Conservation (phyloP, 257 asterid species). For the Penstemon eatonii region DNA sequence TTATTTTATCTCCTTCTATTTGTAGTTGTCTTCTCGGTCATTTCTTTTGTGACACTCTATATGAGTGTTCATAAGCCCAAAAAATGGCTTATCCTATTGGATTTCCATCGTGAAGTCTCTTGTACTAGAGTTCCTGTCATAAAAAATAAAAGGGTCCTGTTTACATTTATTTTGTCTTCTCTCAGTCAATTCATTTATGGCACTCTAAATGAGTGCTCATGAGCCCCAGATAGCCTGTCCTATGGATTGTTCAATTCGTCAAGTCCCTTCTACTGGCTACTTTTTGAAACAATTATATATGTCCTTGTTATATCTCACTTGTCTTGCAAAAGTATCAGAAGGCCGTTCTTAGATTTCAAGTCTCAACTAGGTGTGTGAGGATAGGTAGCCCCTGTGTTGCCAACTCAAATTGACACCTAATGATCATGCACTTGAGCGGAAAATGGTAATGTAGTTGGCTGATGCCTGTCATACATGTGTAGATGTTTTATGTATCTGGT, state of each 20-base stretch:
- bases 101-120: neutral
- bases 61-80: neutral
- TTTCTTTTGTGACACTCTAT: neutral
- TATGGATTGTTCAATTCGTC: neutral
- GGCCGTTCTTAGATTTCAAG: neutral
- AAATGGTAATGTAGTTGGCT: neutral
- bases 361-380: neutral
- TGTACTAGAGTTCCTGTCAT: neutral
- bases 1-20: neutral
- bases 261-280: neutral
- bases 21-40: neutral
- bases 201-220: conserved; percentile 6
- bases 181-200: neutral
- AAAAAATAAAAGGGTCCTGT: neutral
- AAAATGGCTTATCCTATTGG: neutral
- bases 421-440: conserved; percentile 3
- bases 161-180: too few species aligned
- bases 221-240: neutral
- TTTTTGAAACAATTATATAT: neutral
- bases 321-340: neutral
- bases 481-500: conserved; percentile 12
- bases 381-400: conserved; percentile 1
- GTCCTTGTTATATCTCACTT: neutral
- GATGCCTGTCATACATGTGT: conserved; percentile 1
- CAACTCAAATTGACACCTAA: neutral